A percentile compares a stretch with the other conserved stretches of the same genome.
Conservation (phyloP, 106 monocot species). For the Hemerocallis citrina region DNA sequence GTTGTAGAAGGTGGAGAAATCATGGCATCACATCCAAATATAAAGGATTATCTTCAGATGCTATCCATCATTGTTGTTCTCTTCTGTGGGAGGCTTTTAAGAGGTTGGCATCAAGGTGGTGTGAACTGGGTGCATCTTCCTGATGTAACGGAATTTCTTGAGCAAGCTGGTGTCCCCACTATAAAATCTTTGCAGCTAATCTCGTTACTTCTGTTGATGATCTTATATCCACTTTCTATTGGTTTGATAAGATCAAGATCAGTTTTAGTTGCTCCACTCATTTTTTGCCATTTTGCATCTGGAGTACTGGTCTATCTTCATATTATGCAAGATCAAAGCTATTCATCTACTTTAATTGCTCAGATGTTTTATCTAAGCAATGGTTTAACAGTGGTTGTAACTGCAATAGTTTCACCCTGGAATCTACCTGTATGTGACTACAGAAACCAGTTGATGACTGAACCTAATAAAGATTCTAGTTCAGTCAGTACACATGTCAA, state of each 20-base stretch:
- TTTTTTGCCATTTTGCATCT: constrained; percentile 31
- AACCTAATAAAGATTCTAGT: constrained; percentile 3
- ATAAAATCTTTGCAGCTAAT: constrained; percentile 44
- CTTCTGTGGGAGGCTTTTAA: constrained; percentile 63
- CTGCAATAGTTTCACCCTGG: constrained; percentile 51
- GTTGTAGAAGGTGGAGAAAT: constrained; percentile 6
- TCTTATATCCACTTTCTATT: constrained; percentile 28
- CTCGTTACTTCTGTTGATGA: constrained; percentile 39
- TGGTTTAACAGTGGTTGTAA: constrained; percentile 23
- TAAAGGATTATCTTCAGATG: constrained; percentile 9
- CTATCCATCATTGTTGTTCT: constrained; percentile 49
- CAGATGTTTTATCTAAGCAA: constrained; percentile 37
- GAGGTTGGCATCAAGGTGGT: constrained; percentile 98
- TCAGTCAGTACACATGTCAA: not conserved
- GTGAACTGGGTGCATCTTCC: constrained; percentile 84
- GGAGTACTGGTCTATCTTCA: constrained; percentile 46
- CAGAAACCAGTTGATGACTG: not conserved
- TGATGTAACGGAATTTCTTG: constrained; percentile 84
- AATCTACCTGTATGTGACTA: constrained; percentile 19
- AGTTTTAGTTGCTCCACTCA: constrained; percentile 15
- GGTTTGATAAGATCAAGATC: constrained; percentile 18
- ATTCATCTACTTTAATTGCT: constrained; percentile 28
- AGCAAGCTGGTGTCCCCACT: constrained; percentile 29
- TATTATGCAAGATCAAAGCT: constrained; percentile 21
- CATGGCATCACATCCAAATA: not conserved